Evolutionary conservation across 768 basidiomycete genomes (phyloP), one percentile per base, ranked within the genome.

Genomic region (Trametes meyenii): DNA sequence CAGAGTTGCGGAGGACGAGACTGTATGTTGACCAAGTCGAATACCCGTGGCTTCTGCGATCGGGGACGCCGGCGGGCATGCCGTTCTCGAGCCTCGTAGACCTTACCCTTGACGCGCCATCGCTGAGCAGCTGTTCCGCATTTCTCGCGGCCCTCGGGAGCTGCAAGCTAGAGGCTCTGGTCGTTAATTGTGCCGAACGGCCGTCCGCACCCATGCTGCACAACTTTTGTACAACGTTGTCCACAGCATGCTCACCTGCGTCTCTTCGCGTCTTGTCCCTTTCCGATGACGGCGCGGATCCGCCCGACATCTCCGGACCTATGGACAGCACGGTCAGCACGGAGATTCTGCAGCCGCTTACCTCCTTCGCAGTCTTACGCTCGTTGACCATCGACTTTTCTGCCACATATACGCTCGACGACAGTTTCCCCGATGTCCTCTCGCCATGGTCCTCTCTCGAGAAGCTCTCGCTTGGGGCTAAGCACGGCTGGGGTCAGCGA

Each of bases 301-400:
- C 54, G 12, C 33, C 23, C 26, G 12, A 39, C 1, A 45, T 10
- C n/a, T 24, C 24, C 36, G 35, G 29, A 29, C 23, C 2, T 8
- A 35, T n/a, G 3, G 35, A 50, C 8, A 8, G 26, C 10, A 21
- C 21, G 13, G 36, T 46, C 40, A 24, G 26, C 43, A 43, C 42
- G 16, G 54, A 36, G 24, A 24, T 36, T 16, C 55, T 62, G 13
- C 13, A 8, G 5, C 54, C 35, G 11, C 49, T 56, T 11, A 24
- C 42, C 6, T 17, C 26, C n/a, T 56, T 62, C 40, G 3, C 40
- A 16, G 19, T n/a, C n/a, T 24, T 62, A 1, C 55, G 54, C 35
- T 14, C 42, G n/a, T 23, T 62, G 38, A 49, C 48, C 1, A 8
- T 62, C 33, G 55, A 62, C 35, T 26, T 62, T 19, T 45, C 55